Base-by-base conservation (phyloP, 148 eudicot species). In the Vaccinium darrowii region DNA sequence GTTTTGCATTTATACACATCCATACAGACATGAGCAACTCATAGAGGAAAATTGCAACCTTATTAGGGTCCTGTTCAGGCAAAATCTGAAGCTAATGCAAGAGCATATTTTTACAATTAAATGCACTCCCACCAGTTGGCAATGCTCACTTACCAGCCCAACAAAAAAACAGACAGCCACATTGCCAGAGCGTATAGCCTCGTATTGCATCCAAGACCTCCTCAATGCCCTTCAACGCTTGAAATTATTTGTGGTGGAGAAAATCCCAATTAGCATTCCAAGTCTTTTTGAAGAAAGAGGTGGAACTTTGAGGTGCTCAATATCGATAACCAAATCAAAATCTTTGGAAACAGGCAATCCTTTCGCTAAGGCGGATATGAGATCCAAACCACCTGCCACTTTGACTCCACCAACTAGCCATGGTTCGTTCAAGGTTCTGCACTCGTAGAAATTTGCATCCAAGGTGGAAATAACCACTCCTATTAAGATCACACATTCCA, bases 121-220 rank as follows among this genome's bases (percentile, higher is more conserved):
- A 79, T 21, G 76, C 51, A 36, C 1, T 18, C 23, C 7, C 14
- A n/a, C 53, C 36, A 79, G 56, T 78, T 60, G 50, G 36, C 71
- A 84, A 51, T 87, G 69, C 14, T 77, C 86, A 92, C 98, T 93
- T 90, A 97, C 99, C 86, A 97, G 92, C 62, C 96, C 99, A 80
- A 93, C 91, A 82, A 97, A 86, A 87, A 97, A 95, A 21, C 98
- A 95, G 74, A 93, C 97, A 76, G 94, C 95, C 77, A 94, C 98
- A 85, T 80, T 84, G 77, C 95, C 98, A 4, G 93, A 87, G 80
- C 93, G 98, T 23, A 97, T 92, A 89, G 93, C 93, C 83, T 94
- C 91, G 87, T 97, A 95, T 84, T 95, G 98, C 98, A 97, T 95
- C 99, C 99, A 97, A 56, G 99, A 88, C 86, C 94, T 94, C 88